Evolutionary conservation across 148 eudicot genomes (phyloP).

Genomic region (Rhododendron vialii): DNA sequence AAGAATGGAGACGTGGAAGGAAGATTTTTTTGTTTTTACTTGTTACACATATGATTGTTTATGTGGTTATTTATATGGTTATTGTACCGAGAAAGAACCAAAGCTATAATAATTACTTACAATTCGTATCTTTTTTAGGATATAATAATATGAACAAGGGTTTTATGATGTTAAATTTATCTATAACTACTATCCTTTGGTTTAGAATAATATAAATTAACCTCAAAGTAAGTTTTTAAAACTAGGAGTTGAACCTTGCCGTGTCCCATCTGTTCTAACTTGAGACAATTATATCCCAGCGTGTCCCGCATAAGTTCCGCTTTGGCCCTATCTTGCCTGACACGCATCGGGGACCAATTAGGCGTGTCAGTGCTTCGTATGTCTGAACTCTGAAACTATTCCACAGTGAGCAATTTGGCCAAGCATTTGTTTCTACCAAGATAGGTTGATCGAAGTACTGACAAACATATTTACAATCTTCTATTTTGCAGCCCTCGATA

Average conservation of each 20-base stretch:
- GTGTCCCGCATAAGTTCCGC: neutral
- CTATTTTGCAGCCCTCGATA: constrained; percentile 73
- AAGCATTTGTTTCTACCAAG: neutral
- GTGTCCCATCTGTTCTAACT: neutral
- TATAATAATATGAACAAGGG: neutral
- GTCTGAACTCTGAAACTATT: neutral
- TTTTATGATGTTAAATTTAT: neutral
- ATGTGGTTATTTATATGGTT: neutral
- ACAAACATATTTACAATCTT: neutral
- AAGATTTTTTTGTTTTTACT: neutral
- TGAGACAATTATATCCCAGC: neutral
- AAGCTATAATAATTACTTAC: neutral
- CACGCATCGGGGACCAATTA: neutral
- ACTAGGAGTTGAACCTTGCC: neutral
- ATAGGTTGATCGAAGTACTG: neutral
- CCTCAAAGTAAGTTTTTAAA: neutral
- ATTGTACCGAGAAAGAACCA: neutral
- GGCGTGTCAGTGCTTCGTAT: neutral
- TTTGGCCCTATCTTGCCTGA: neutral
- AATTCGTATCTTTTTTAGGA: neutral
- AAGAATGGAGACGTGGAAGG: neutral
- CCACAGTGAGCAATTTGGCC: neutral
- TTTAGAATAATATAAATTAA: neutral
- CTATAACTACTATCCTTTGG: neutral
- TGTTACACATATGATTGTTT: neutral